Evolutionary conservation across 352 stramenopile species (phyloP).

Genomic region (Globisporangium alternatum): DNA sequence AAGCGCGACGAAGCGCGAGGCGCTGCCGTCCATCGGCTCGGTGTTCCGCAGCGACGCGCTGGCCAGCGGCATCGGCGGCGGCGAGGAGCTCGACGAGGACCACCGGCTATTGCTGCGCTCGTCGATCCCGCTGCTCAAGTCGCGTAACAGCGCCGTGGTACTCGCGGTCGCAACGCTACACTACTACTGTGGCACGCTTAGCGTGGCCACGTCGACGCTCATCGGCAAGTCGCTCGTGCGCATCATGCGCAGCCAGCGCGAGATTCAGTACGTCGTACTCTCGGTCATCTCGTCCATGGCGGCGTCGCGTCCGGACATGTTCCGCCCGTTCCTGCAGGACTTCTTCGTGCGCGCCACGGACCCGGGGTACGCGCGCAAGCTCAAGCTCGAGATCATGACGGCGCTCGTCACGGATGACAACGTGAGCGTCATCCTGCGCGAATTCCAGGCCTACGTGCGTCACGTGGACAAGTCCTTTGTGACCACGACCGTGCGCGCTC

Average conservation of each 20-base stretch:
- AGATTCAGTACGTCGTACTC: conserved; percentile 97
- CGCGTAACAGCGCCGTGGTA: conserved; percentile 96
- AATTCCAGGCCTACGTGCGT: conserved; percentile 96
- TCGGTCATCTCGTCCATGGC: conserved; percentile 95
- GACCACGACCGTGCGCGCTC: conserved; percentile 89
- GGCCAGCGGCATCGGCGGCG: conserved; percentile 59
- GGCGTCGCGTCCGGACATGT: conserved; percentile 93
- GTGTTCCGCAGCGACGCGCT: conserved; percentile 72
- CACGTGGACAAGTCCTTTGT: conserved; percentile 95
- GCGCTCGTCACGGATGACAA: conserved; percentile 90
- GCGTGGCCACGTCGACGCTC: conserved; percentile 80
- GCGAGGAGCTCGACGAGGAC: conserved; percentile 93
- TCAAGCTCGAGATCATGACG: conserved; percentile 98
- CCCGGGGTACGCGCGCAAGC: conserved; percentile 92
- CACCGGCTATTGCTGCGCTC: conserved; percentile 94
- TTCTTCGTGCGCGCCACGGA: conserved; percentile 97
- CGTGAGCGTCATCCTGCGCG: conserved; percentile 92
- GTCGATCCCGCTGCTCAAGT: conserved; percentile 96
- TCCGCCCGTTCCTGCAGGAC: conserved; percentile 94
- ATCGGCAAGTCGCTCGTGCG: conserved; percentile 96
- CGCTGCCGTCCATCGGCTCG: conserved; percentile 65
- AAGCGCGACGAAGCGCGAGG: conserved; percentile 29
- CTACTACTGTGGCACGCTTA: conserved; percentile 95
- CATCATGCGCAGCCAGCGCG: conserved; percentile 95
- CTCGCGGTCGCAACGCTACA: conserved; percentile 95